Base-by-base conservation (phyloP, 2,329 filamentous ascomycete genomes). In the Scedosporium apiospermum region DNA sequence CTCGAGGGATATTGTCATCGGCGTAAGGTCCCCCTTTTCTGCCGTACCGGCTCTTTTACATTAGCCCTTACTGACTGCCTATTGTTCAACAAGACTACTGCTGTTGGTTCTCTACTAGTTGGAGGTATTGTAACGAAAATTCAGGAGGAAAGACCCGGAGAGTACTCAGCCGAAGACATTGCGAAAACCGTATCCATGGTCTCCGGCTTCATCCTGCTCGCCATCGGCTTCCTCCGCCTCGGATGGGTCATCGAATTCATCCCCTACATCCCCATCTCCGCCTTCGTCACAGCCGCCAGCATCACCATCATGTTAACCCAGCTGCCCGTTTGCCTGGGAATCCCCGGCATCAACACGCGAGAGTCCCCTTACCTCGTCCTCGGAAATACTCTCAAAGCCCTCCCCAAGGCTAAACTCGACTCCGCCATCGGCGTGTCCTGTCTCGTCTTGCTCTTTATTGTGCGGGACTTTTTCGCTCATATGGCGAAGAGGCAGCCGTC, bases 1-100 rank as follows among this genome's bases (percentile, higher is more conserved):
- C 0, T 93, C 90, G 6, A 93, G 92, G 70, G 90, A 93, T 71
- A 92, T 93, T 71, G 91, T 89, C 9, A 92, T 93, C 63, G 89
- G 89, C 27, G 78, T 80, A 72, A 46, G 76, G 6, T 6, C 27
- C 6, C 27, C 27, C 27, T 30, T 6, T 30, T 30, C 6, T 30
- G 6, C 27, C 4, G 6, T 30, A 30, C 27, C 4, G 4, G 27
- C 6, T 30, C 27, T 30, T 30, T 30, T 30, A 23, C 23, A 23
- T 23, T 23, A 23, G 6, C 27, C 27, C 12, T 41, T 7, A 6
- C 34, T 10, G 9, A 26, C 2, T 2, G 3, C 23, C 1, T 12
- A 18, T 5, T 16, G 16, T 26, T n/a, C n/a, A 14, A 3, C 61
- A 82, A 79, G 87, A 89, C 80, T 42, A 80, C 80, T 3, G 79